Evolutionary conservation across 2,329 filamentous ascomycete species (phyloP), one percentile per base, ranked within the genome.

Genomic region (Graphilbum sp.): DNA sequence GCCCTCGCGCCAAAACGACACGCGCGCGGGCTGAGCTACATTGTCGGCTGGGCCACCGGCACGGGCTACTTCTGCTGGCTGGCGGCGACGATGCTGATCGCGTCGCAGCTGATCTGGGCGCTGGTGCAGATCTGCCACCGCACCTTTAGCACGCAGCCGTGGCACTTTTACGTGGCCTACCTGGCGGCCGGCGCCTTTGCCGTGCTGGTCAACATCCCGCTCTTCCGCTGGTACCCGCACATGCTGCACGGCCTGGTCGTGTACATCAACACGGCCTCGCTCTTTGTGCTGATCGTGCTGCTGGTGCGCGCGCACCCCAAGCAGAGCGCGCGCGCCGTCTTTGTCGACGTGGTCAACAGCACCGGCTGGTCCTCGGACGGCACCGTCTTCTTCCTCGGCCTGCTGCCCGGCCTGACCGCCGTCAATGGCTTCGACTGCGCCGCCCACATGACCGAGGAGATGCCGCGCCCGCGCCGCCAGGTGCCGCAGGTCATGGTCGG

Each of bases 331-430:
- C 4, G 15, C 8, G 36, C 18, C 20, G 38, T 40, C 3, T 40
- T 40, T n/a, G 18, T 17, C 17, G 30, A 32, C 34, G 25, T 40
- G 30, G 23, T 23, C 34, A 40, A 40, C 34, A 3, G 17, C n/a
- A 40, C 38, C 10, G 38, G 38, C 17, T 40, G 40, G 40, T 17
- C 16, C n/a, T 36, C 36, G 13, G 32, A 41, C 20, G 35, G 35
- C 19, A 24, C 38, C 16, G 40, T 36, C 17, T 39, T 39, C 27
- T 31, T 39, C n/a, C 10, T 40, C 20, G 34, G 38, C n/a, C 29
- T 40, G 6, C 21, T 34, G 17, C 21, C 34, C 5, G 29, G 21
- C 16, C 19, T 34, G 8, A 27, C 17, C 4, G 19, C 38, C 11
- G 20, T 40, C 23, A 29, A 29, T 34, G 34, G 29, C 11, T 31